Conservation (phyloP, 176 grass and related monocot genomes). For the Bromus sterilis region DNA sequence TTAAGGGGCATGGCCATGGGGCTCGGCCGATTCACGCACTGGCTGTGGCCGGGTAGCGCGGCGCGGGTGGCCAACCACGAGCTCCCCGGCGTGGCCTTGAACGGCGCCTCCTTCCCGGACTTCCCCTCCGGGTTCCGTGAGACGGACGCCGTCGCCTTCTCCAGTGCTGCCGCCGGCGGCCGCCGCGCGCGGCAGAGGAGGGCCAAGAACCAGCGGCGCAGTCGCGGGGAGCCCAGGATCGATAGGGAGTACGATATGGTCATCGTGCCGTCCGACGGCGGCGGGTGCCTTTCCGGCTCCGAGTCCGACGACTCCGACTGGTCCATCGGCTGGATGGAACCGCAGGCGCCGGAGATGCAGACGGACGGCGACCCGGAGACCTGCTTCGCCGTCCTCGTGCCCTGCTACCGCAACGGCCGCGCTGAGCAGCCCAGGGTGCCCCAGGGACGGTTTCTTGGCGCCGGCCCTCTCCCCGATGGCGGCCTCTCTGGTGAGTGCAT, state of each 20-base stretch:
- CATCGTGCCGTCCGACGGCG: conserved; percentile 70
- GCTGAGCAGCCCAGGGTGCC: conserved; percentile 15
- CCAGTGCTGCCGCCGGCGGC: not conserved
- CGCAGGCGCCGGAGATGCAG: conserved; percentile 52
- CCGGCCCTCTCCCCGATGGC: conserved; percentile 14
- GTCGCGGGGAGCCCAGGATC: conserved; percentile 35
- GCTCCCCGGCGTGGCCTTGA: conserved; percentile 8
- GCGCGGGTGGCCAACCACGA: conserved; percentile 20
- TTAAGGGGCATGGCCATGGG: conserved; percentile 27
- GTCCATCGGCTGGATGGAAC: conserved; percentile 81
- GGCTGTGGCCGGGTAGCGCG: conserved; percentile 35
- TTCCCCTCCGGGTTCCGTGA: conserved; percentile 49
- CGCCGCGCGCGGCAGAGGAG: conserved; percentile 15
- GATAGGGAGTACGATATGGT: conserved; percentile 80
- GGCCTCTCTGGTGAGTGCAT: conserved; percentile 34
- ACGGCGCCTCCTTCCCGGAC: conserved; percentile 33
- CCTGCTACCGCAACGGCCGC: conserved; percentile 52
- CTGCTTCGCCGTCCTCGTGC: conserved; percentile 77
- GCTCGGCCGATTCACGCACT: conserved; percentile 41
- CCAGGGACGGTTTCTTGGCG: conserved; percentile 28
- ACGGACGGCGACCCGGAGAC: conserved; percentile 39
- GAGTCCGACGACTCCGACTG: conserved; percentile 78
- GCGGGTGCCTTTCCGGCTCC: conserved; percentile 56
- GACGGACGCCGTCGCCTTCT: conserved; percentile 32
- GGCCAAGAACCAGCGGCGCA: conserved; percentile 26